Percentiles rank a stretch among this genome's conserved stretches.
These are phyloP conservation scores for Ceratocystis albifundus DNA, from an alignment of 2,329 filamentous ascomycete genomes.

Conservation along the genomic window DNA sequence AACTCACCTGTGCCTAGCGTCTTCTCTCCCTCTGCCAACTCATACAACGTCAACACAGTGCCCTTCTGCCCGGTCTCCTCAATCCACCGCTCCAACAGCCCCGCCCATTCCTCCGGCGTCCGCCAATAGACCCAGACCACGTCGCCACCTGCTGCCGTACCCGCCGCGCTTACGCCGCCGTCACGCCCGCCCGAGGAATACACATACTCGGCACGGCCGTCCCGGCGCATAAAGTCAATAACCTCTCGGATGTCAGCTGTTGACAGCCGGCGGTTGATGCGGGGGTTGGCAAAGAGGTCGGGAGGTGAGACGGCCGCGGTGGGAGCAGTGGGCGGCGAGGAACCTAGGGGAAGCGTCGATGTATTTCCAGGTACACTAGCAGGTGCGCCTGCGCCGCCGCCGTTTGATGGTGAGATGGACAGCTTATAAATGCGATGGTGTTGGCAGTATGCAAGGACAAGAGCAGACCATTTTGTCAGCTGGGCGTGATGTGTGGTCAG, in stretches of 20 bases:
- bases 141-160: constrained; percentile 35
- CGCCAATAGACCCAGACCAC: constrained; percentile 73
- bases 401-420: constrained; percentile 45
- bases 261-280: constrained; percentile 41
- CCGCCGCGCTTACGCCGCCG: constrained; percentile 28
- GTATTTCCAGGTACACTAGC: neutral
- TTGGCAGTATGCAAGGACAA: constrained; percentile 74
- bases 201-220: constrained; percentile 58
- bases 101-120: constrained; percentile 83
- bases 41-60: constrained; percentile 81
- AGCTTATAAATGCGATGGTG: constrained; percentile 68
- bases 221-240: constrained; percentile 46
- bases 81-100: constrained; percentile 63
- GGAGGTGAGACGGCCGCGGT: constrained; percentile 24
- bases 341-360: constrained; percentile 27
- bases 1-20: constrained; percentile 54
- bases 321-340: too few relatives aligned
- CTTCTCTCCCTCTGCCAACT: constrained; percentile 77
- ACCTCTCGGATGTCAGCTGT: constrained; percentile 45
- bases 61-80: constrained; percentile 84
- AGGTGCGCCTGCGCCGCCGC: constrained; percentile 37
- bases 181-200: constrained; percentile 20
- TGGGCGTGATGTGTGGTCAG: constrained; percentile 61
- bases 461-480: constrained; percentile 71
- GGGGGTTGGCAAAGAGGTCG: constrained; percentile 47